A percentile compares a stretch with the other conserved stretches of the same genome.
Evolutionary conservation across 139 green algal species (phyloP).

Genomic region (Picochlorum sp.): DNA sequence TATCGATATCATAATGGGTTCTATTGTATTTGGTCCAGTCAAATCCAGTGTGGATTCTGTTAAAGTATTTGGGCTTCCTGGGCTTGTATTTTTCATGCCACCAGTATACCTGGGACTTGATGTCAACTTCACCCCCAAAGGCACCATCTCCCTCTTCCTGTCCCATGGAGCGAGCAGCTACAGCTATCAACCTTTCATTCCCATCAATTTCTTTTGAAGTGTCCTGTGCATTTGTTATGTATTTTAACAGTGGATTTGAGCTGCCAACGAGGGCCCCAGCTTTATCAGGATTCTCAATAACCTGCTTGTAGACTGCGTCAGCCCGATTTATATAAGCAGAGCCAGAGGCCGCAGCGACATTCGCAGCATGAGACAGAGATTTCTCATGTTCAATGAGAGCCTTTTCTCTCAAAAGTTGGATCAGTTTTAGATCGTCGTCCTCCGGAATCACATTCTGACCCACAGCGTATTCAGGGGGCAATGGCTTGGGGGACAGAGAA

Average conservation of each 20-base stretch:
- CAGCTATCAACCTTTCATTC: slow-evolving; percentile 14
- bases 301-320: slow-evolving; percentile 29
- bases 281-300: background rate
- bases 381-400: slow-evolving; percentile 23
- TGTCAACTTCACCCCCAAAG: slow-evolving; percentile 65
- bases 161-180: slow-evolving; percentile 38
- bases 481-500: slow-evolving; percentile 38
- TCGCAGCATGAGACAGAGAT: slow-evolving; percentile 14
- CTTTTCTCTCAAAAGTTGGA: slow-evolving; percentile 51
- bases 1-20: slow-evolving; percentile 98
- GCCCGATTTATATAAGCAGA: slow-evolving; percentile 5
- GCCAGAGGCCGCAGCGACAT: slow-evolving; percentile 10
- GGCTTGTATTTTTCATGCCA: slow-evolving; percentile 98
- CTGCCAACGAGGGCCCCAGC: slow-evolving; percentile 1
- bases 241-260: slow-evolving; percentile 6
- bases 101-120: slow-evolving; percentile 79
- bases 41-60: slow-evolving; percentile 90
- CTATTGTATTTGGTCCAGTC: slow-evolving; percentile 99
- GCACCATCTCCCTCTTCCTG: slow-evolving; percentile 46
- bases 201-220: background rate
- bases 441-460: slow-evolving; percentile 56
- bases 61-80: slow-evolving; percentile 98
- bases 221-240: slow-evolving; percentile 22
- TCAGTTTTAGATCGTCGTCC: slow-evolving; percentile 52
- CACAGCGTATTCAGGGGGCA: slow-evolving; percentile 25